Evolutionary conservation across 129 eudicot species (phyloP).

Genomic region (Centaurea solstitialis): DNA sequence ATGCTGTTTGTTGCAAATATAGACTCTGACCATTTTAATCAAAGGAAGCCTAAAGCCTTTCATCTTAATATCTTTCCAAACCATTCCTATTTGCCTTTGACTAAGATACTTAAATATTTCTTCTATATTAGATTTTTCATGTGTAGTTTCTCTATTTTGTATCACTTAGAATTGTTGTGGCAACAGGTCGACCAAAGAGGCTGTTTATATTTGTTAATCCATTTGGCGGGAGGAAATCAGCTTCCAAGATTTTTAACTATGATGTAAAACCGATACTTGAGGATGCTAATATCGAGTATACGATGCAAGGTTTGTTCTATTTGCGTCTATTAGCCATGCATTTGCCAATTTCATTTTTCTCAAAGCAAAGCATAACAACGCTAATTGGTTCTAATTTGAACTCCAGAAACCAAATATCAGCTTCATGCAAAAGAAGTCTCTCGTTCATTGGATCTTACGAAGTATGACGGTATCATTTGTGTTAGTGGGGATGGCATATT

Average conservation of each 20-base stretch:
- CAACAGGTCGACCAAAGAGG: conserved; percentile 85
- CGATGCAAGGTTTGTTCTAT: conserved; percentile 61
- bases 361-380: conserved; percentile 1
- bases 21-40: background rate
- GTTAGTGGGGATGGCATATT: conserved; percentile 93
- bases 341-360: conserved; percentile 7
- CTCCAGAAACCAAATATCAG: conserved; percentile 73
- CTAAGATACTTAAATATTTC: background rate
- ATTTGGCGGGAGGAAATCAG: conserved; percentile 81
- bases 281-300: conserved; percentile 71
- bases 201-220: conserved; percentile 87
- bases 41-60: background rate
- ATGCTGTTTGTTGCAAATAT: background rate
- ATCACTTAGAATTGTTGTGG: conserved; percentile 1
- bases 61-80: background rate
- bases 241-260: conserved; percentile 56
- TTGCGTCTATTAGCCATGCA: conserved; percentile 3
- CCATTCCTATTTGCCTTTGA: background rate
- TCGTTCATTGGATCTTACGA: conserved; percentile 63
- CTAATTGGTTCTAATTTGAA: conserved; percentile 22
- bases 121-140: background rate
- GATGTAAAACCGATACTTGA: conserved; percentile 81
- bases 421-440: conserved; percentile 91
- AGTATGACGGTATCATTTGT: conserved; percentile 88
- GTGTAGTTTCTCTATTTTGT: background rate